Percentiles rank a stretch among this genome's conserved stretches.
phyloP scores from a whole-genome alignment of 176 grass and related monocot species.

The Guadua angustifolia region DNA sequence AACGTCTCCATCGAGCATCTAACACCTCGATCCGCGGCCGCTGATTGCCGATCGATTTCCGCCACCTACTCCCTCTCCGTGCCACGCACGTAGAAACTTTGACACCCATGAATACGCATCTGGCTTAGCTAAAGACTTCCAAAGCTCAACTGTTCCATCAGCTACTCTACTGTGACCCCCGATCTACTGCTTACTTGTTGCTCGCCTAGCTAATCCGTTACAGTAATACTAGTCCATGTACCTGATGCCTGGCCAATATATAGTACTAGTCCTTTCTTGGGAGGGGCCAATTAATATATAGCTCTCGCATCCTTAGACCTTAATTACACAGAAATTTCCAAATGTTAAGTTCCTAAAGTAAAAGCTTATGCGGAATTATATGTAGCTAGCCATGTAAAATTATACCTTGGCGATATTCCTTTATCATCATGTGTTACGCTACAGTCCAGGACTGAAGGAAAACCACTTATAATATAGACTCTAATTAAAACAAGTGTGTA shows the following conservation, averaged over 20 bases:
- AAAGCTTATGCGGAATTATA: neutral
- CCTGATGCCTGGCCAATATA: neutral
- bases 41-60: neutral
- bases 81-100: neutral
- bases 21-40: neutral
- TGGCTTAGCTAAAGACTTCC: neutral
- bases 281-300: neutral
- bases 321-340: neutral
- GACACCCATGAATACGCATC: neutral
- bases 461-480: neutral
- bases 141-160: neutral
- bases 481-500: neutral
- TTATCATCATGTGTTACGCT: neutral
- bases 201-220: neutral
- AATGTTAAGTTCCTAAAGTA: neutral
- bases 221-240: neutral
- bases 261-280: neutral
- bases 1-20: neutral
- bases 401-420: neutral
- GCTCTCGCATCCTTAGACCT: neutral
- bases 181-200: neutral
- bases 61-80: neutral
- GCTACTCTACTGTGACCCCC: neutral
- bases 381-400: neutral
- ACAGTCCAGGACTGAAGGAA: neutral